phyloP scores from a whole-genome alignment of 805 yeast species.

The Schwanniomyces pseudopolymorphus region DNA sequence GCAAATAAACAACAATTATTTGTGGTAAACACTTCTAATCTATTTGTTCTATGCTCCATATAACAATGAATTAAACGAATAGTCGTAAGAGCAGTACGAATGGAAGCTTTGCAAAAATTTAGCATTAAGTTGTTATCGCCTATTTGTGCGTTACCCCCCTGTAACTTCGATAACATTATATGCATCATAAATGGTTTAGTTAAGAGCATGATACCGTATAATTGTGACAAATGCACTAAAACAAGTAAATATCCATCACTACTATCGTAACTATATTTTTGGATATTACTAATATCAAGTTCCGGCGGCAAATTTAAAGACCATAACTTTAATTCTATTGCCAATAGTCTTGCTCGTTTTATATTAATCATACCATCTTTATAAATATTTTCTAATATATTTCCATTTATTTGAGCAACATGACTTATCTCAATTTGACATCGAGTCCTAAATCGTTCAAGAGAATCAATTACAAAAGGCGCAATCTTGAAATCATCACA shows the following conservation, averaged over 20 bases:
- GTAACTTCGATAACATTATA: slow-evolving; percentile 6
- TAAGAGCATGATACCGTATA: slow-evolving; percentile 37
- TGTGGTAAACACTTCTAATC: neutral
- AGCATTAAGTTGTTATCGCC: neutral
- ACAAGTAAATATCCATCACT: slow-evolving; percentile 20
- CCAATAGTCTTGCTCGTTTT: slow-evolving; percentile 29
- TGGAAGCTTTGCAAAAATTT: slow-evolving; percentile 1
- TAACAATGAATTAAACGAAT: neutral
- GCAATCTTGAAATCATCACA: slow-evolving; percentile 33
- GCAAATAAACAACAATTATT: neutral
- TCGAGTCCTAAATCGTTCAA: slow-evolving; percentile 17
- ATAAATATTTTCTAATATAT: slow-evolving; percentile 30
- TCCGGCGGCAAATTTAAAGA: slow-evolving; percentile 29
- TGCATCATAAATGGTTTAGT: slow-evolving; percentile 44
- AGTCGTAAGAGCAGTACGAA: neutral
- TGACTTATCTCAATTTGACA: slow-evolving; percentile 28
- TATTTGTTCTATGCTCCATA: neutral
- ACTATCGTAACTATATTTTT: neutral
- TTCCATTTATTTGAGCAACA: slow-evolving; percentile 27
- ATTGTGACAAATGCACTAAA: slow-evolving; percentile 33
- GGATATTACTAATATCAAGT: slow-evolving; percentile 14
- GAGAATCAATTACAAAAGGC: slow-evolving; percentile 6
- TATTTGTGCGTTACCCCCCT: neutral
- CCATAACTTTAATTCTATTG: slow-evolving; percentile 35
- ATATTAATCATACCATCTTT: slow-evolving; percentile 28